These are phyloP conservation scores for Fragilariopsis cylindrus DNA, from an alignment of 108 stramenopile species.

Conservation along the genomic window DNA sequence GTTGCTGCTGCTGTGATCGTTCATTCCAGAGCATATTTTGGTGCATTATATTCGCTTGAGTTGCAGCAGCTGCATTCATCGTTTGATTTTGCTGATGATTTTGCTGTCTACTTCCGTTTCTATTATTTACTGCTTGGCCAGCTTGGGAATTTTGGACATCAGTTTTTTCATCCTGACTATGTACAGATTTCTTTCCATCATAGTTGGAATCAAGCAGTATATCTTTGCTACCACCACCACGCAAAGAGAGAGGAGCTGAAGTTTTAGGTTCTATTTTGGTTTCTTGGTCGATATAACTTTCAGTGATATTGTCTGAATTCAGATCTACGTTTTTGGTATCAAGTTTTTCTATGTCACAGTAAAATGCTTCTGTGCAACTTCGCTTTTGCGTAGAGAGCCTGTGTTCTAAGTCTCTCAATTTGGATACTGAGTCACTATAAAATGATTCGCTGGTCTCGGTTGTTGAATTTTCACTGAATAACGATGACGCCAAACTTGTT, in stretches of 20 bases:
- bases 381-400: conserved; percentile 6
- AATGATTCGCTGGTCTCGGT: neutral
- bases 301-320: neutral
- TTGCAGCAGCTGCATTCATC: conserved; percentile 5
- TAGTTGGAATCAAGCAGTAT: neutral
- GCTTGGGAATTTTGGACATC: neutral
- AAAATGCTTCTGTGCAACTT: conserved; percentile 7
- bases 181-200: conserved; percentile 1
- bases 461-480: conserved; percentile 8
- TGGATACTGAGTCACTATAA: conserved; percentile 10
- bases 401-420: conserved; percentile 6
- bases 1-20: conserved; percentile 23
- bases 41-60: conserved; percentile 14
- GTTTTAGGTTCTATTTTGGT: neutral
- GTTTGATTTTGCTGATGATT: neutral
- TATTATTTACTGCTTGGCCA: neutral
- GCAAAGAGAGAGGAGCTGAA: conserved; percentile 9
- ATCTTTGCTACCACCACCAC: conserved; percentile 1
- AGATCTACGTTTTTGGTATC: neutral
- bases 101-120: neutral
- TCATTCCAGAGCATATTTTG: conserved; percentile 14
- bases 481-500: conserved; percentile 9
- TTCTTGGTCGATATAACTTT: neutral
- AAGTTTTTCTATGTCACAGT: neutral
- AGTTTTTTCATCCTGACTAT: conserved; percentile 1